Conservation (phyloP, 129 eudicot genomes). For the Flaveria robusta region DNA sequence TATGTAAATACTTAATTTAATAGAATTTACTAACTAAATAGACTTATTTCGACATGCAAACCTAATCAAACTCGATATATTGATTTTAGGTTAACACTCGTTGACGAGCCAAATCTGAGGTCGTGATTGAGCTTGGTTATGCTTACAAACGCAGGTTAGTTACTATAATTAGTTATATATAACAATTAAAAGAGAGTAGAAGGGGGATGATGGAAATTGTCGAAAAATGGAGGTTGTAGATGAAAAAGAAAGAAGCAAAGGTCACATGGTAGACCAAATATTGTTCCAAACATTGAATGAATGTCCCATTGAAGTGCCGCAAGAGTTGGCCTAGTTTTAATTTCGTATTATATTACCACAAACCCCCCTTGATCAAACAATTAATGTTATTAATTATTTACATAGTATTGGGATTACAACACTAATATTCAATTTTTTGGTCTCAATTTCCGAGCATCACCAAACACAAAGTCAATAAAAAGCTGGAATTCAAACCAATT, state of each 20-base stretch:
- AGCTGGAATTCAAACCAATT: conserved; percentile 20
- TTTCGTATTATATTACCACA: conserved; percentile 10
- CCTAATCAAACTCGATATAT: no score
- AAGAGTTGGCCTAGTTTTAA: conserved; percentile 40
- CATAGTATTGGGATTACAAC: conserved; percentile 38
- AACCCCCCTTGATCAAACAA: neutral
- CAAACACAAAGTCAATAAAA: conserved; percentile 52
- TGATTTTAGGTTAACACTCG: no score
- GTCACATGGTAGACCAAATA: conserved; percentile 56
- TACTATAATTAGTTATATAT: neutral
- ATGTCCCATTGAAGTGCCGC: conserved; percentile 52
- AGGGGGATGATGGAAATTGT: conserved; percentile 6
- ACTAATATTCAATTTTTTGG: conserved; percentile 22
- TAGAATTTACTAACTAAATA: no score
- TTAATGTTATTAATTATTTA: neutral
- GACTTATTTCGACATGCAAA: no score
- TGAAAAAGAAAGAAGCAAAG: conserved; percentile 29
- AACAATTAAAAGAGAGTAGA: neutral
- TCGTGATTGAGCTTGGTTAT: no score
- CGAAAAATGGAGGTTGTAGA: neutral
- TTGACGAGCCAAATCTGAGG: no score
- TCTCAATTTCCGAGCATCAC: conserved; percentile 36
- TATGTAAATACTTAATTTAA: no score
- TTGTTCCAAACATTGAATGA: conserved; percentile 37
- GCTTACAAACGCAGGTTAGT: no score